A percentile compares a stretch with the other conserved stretches of the same genome.
Evolutionary conservation across 768 basidiomycete species (phyloP).

Genomic region (Sporobolomyces phaffii): DNA sequence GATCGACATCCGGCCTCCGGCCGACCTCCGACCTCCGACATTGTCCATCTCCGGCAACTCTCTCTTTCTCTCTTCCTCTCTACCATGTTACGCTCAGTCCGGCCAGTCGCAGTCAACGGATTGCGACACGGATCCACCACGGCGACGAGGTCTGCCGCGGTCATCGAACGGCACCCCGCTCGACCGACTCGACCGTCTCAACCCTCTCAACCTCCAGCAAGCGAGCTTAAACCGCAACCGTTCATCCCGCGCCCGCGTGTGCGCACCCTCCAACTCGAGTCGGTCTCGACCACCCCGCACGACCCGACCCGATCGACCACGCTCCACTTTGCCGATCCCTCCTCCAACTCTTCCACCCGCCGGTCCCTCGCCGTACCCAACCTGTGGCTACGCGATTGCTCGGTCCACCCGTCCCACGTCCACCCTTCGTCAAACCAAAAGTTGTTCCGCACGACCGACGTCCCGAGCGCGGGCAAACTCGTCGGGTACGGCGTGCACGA

Average conservation of each 20-base stretch:
- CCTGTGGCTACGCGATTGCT: slow-evolving; percentile 79
- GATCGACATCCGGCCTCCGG: too few species aligned
- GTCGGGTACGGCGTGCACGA: slow-evolving; percentile 46
- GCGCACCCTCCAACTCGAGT: slow-evolving; percentile 8
- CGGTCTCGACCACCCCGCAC: slow-evolving; percentile 4
- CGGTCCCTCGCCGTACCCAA: slow-evolving; percentile 51
- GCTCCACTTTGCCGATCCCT: slow-evolving; percentile 2
- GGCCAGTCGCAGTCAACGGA: neutral
- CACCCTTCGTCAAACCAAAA: slow-evolving; percentile 76
- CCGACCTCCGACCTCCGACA: too few species aligned
- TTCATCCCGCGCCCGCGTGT: slow-evolving; percentile 19
- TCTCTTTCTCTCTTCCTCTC: neutral
- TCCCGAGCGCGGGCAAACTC: slow-evolving; percentile 55
- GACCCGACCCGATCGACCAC: slow-evolving; percentile 5
- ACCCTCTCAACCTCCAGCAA: slow-evolving; percentile 14
- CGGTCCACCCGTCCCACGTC: slow-evolving; percentile 64
- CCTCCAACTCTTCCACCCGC: slow-evolving; percentile 1
- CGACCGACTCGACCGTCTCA: too few species aligned
- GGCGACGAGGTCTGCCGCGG: neutral
- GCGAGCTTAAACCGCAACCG: slow-evolving; percentile 29
- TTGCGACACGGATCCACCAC: neutral
- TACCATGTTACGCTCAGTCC: neutral
- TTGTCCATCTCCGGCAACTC: too few species aligned
- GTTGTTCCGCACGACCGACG: slow-evolving; percentile 63
- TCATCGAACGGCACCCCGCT: too few species aligned